Evolutionary conservation across 495 filamentous ascomycete genomes (phyloP).

Genomic region (Aspergillus incahuasiensis): DNA sequence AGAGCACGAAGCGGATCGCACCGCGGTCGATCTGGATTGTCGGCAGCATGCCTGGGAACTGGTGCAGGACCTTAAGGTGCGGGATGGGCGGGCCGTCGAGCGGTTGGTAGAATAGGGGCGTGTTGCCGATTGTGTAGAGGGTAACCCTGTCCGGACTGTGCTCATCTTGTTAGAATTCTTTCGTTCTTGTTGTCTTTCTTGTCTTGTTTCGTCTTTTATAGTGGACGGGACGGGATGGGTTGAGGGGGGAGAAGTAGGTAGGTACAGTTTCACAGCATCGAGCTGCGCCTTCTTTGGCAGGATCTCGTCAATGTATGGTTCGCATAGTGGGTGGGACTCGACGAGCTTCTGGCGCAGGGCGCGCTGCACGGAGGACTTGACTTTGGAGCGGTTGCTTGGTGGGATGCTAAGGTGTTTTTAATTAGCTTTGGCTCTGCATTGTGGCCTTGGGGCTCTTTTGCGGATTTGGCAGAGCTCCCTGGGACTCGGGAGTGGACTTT

Average conservation of each 20-base stretch:
- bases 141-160: slow-evolving; percentile 78
- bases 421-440: slow-evolving; percentile 18
- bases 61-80: slow-evolving; percentile 72
- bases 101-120: slow-evolving; percentile 86
- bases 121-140: slow-evolving; percentile 74
- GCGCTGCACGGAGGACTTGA: slow-evolving; percentile 94
- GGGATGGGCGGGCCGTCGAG: slow-evolving; percentile 74
- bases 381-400: slow-evolving; percentile 81
- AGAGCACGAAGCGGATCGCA: slow-evolving; percentile 93
- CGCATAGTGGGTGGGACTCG: slow-evolving; percentile 79
- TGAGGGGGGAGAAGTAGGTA: background rate
- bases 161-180: no score
- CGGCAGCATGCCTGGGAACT: slow-evolving; percentile 44
- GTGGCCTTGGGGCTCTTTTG: background rate
- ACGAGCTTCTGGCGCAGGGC: slow-evolving; percentile 74
- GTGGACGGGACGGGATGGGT: background rate
- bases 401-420: slow-evolving; percentile 41
- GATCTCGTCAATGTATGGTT: slow-evolving; percentile 87
- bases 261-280: slow-evolving; percentile 78
- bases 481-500: no score
- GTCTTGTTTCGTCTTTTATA: background rate
- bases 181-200: slow-evolving; percentile 1
- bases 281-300: slow-evolving; percentile 94
- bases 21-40: slow-evolving; percentile 78
- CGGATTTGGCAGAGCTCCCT: no score